Percentiles rank a stretch among this genome's conserved stretches.
phyloP scores from a whole-genome alignment of 176 grass and related monocot genomes.

The Paspalum vaginatum region DNA sequence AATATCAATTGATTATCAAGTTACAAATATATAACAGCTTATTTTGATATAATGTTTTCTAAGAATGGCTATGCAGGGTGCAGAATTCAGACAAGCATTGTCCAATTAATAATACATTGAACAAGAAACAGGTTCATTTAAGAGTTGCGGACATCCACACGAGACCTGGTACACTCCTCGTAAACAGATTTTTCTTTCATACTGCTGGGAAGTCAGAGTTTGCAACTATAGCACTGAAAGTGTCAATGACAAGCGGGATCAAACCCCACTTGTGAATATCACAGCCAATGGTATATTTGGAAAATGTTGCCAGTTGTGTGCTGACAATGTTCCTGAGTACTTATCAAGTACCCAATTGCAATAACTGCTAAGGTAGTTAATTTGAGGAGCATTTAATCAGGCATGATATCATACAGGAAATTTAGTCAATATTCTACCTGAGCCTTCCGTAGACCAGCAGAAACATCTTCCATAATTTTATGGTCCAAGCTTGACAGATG shows the following conservation, averaged over 20 bases:
- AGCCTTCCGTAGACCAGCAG: constrained; percentile 71
- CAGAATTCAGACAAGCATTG: constrained; percentile 15
- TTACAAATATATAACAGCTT: constrained; percentile 8
- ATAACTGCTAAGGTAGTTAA: constrained; percentile 13
- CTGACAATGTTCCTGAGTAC: neutral
- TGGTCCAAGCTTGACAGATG: constrained; percentile 44
- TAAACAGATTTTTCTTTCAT: constrained; percentile 1
- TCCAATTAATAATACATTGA: too few relatives aligned
- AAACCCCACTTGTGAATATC: neutral
- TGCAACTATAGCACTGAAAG: neutral
- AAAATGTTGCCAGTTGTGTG: neutral
- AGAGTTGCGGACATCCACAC: too few relatives aligned
- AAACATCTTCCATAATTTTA: constrained; percentile 72
- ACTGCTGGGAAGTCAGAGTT: neutral
- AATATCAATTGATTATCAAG: constrained; percentile 32
- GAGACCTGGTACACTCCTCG: too few relatives aligned
- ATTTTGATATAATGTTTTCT: constrained; percentile 6
- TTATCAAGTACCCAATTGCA: constrained; percentile 35
- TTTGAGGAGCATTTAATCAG: neutral
- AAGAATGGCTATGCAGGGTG: constrained; percentile 5
- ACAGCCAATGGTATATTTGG: neutral
- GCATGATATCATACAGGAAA: neutral
- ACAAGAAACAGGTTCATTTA: too few relatives aligned
- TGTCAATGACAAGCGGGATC: neutral
- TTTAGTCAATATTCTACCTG: constrained; percentile 48